A percentile compares a stretch with the other conserved stretches of the same genome.
These are phyloP conservation scores for Patellaria atrata DNA, from an alignment of 495 filamentous ascomycete genomes.

Conservation along the genomic window DNA sequence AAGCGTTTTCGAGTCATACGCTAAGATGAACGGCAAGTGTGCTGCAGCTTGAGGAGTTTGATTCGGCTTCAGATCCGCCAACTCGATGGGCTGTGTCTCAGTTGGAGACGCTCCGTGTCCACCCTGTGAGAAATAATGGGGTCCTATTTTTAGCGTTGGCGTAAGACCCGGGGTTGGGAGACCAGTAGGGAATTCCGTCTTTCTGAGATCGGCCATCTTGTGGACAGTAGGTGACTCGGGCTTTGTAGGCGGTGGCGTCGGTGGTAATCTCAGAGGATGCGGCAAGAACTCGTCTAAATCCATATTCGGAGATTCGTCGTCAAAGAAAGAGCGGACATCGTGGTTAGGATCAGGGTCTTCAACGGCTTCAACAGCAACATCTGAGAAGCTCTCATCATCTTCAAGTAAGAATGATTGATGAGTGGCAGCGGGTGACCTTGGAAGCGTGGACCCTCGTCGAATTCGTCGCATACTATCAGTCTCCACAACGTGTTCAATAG, in stretches of 20 bases:
- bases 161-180: conserved; percentile 17
- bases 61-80: conserved; percentile 16
- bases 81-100: conserved; percentile 15
- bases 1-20: conserved; percentile 76
- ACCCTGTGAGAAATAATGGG: no score
- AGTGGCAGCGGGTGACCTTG: conserved; percentile 25
- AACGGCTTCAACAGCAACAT: conserved; percentile 60
- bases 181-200: conserved; percentile 3
- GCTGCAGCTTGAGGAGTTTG: conserved; percentile 19
- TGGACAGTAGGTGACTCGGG: no score
- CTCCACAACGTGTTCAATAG: conserved; percentile 41
- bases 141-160: conserved; percentile 14
- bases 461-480: conserved; percentile 44
- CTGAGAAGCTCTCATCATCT: conserved; percentile 56
- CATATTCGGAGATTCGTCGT: conserved; percentile 25
- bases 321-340: conserved; percentile 28
- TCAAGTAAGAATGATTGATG: conserved; percentile 49
- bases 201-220: no score
- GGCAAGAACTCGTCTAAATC: conserved; percentile 35
- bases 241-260: conserved; percentile 70
- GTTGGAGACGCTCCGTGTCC: no score
- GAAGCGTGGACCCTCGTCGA: conserved; percentile 32
- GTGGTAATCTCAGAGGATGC: conserved; percentile 57
- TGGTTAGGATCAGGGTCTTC: conserved; percentile 29
- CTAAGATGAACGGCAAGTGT: conserved; percentile 84